phyloP scores from a whole-genome alignment of 805 yeast genomes.

The Candida maris region DNA sequence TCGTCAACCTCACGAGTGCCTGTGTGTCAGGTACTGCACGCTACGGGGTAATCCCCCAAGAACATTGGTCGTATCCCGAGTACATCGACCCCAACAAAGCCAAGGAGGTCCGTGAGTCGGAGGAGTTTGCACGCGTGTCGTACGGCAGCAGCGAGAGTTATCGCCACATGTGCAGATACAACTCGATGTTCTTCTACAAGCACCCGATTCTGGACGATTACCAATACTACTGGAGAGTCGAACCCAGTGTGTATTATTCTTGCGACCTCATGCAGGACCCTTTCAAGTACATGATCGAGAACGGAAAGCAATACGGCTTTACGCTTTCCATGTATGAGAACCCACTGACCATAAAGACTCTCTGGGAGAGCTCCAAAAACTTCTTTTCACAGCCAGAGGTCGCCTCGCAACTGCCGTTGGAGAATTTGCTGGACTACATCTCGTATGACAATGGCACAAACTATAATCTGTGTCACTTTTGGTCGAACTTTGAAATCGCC shows the following conservation, averaged over 20 bases:
- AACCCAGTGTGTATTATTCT: conserved; percentile 47
- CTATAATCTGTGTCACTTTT: conserved; percentile 75
- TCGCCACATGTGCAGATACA: conserved; percentile 64
- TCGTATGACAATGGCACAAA: conserved; percentile 60
- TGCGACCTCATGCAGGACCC: conserved; percentile 55
- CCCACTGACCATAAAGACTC: conserved; percentile 46
- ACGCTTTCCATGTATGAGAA: conserved; percentile 51
- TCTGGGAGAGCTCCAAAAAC: conserved; percentile 46
- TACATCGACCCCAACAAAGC: conserved; percentile 42
- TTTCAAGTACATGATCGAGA: conserved; percentile 51
- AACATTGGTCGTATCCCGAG: conserved; percentile 52
- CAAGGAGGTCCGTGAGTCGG: conserved; percentile 31
- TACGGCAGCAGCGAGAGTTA: conserved; percentile 67
- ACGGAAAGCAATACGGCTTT: conserved; percentile 48
- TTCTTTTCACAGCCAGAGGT: conserved; percentile 34
- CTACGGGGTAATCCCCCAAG: conserved; percentile 45
- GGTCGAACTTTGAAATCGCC: conserved; percentile 79
- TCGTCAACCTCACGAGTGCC: conserved; percentile 35
- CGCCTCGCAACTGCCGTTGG: conserved; percentile 18
- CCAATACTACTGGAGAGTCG: conserved; percentile 62
- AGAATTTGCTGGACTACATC: conserved; percentile 55
- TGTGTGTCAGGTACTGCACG: conserved; percentile 42
- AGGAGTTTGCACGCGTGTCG: conserved; percentile 38
- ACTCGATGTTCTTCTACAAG: conserved; percentile 51
- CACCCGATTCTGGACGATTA: conserved; percentile 49